Evolutionary conservation across 2,329 filamentous ascomycete species (phyloP).

Genomic region (Coccinonectria pachysandricola): DNA sequence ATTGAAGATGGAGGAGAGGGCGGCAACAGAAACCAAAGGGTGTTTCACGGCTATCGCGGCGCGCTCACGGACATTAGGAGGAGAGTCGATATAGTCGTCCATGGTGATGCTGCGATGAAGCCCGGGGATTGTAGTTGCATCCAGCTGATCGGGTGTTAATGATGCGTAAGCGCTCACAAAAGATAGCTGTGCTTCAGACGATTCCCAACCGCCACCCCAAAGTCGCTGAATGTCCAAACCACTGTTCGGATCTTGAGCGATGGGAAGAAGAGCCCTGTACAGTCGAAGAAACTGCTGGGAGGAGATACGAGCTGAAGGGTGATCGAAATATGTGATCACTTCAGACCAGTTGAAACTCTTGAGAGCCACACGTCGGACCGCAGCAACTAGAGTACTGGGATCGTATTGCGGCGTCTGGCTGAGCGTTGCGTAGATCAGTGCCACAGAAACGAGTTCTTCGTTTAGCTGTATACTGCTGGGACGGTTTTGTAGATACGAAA

Average conservation of each 20-base stretch:
- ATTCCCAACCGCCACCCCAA: constrained; percentile 85
- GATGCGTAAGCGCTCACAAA: constrained; percentile 83
- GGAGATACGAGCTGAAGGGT: constrained; percentile 64
- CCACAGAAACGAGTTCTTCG: constrained; percentile 73
- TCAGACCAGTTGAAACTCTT: constrained; percentile 58
- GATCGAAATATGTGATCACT: constrained; percentile 72
- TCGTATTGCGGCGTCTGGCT: constrained; percentile 46
- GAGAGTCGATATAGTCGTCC: constrained; percentile 42
- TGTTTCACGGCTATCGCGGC: constrained; percentile 62
- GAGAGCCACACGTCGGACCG: constrained; percentile 51
- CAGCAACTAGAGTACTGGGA: constrained; percentile 47
- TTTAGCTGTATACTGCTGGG: constrained; percentile 51
- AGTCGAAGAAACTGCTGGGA: constrained; percentile 71
- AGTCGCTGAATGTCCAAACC: constrained; percentile 73
- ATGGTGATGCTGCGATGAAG: constrained; percentile 67
- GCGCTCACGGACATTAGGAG: constrained; percentile 39
- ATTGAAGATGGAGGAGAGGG: constrained; percentile 59
- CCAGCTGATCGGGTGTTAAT: constrained; percentile 62
- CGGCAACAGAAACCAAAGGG: constrained; percentile 79
- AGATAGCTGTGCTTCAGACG: constrained; percentile 82
- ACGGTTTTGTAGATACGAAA: constrained; percentile 41
- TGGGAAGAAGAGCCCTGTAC: constrained; percentile 66
- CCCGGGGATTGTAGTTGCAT: constrained; percentile 75
- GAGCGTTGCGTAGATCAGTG: constrained; percentile 57
- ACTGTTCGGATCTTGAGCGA: constrained; percentile 45